Conservation (phyloP, 2,329 filamentous ascomycete genomes). For the Zymoseptoria brevis region DNA sequence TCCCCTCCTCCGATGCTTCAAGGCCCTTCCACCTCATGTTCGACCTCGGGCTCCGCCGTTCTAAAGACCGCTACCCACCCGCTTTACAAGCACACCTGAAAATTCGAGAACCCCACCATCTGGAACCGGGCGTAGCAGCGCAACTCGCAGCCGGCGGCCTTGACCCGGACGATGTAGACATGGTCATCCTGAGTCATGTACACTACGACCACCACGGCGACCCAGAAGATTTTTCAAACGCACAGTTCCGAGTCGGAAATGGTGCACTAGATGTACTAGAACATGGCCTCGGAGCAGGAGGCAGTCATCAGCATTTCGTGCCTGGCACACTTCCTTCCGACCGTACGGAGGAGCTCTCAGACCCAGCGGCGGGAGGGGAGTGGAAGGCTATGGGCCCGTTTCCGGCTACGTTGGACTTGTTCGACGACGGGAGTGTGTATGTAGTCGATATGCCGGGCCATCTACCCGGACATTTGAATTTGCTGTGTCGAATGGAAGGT, state of each 20-base stretch:
- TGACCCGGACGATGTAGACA: conserved; percentile 31
- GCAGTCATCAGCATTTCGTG: conserved; percentile 37
- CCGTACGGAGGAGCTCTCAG: conserved; percentile 39
- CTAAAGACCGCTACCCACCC: conserved; percentile 37
- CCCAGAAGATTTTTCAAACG: conserved; percentile 42
- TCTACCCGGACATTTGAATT: conserved; percentile 45
- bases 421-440: conserved; percentile 40
- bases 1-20: too few relatives aligned
- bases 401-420: conserved; percentile 40
- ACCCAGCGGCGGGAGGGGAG: conserved; percentile 15
- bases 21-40: conserved; percentile 39
- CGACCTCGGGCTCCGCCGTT: conserved; percentile 46
- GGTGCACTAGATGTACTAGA: conserved; percentile 38
- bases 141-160: conserved; percentile 32
- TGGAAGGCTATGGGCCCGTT: conserved; percentile 42
- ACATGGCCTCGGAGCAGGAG: conserved; percentile 21
- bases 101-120: conserved; percentile 38
- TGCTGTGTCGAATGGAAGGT: conserved; percentile 35
- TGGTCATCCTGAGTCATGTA: conserved; percentile 43
- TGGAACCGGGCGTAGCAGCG: conserved; percentile 39
- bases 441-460: conserved; percentile 46
- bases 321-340: conserved; percentile 35
- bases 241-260: conserved; percentile 45
- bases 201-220: conserved; percentile 55
- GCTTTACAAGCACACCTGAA: conserved; percentile 40